A percentile compares a stretch with the other conserved stretches of the same genome.
Conservation (phyloP, 2,329 filamentous ascomycete genomes). For the Botrytis squamosa region DNA sequence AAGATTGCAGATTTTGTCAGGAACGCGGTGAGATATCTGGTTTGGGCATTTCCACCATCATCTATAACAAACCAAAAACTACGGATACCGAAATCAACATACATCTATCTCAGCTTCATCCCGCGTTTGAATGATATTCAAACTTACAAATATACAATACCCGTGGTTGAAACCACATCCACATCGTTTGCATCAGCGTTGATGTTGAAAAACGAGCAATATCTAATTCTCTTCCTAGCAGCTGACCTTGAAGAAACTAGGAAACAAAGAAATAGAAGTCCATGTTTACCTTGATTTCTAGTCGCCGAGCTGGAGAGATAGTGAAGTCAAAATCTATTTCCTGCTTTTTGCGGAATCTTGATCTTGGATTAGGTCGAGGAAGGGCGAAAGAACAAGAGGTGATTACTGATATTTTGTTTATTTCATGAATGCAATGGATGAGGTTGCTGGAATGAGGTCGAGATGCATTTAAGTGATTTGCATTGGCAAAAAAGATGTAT, state of each 20-base stretch:
- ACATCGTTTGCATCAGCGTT: neutral
- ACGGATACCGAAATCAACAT: neutral
- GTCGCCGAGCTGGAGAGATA: neutral
- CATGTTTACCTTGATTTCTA: neutral
- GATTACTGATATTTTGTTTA: neutral
- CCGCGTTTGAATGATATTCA: neutral
- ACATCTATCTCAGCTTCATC: neutral
- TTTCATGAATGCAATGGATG: neutral
- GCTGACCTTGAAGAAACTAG: neutral
- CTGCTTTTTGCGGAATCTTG: neutral
- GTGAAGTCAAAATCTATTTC: no score
- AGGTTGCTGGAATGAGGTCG: neutral
- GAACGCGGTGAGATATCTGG: neutral
- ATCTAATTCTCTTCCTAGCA: fast-evolving
- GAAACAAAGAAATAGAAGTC: neutral
- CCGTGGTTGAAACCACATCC: neutral
- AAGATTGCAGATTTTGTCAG: neutral
- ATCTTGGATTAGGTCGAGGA: no score
- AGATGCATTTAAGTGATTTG: neutral
- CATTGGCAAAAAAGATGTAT: neutral
- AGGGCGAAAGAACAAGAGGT: neutral
- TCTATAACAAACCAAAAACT: neutral
- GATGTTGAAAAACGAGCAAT: neutral
- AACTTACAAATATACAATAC: neutral
- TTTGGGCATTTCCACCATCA: neutral